Evolutionary conservation across 2,329 filamentous ascomycete genomes (phyloP), one percentile per base, ranked within the genome.

Genomic region (Cordyceps cicadae): DNA sequence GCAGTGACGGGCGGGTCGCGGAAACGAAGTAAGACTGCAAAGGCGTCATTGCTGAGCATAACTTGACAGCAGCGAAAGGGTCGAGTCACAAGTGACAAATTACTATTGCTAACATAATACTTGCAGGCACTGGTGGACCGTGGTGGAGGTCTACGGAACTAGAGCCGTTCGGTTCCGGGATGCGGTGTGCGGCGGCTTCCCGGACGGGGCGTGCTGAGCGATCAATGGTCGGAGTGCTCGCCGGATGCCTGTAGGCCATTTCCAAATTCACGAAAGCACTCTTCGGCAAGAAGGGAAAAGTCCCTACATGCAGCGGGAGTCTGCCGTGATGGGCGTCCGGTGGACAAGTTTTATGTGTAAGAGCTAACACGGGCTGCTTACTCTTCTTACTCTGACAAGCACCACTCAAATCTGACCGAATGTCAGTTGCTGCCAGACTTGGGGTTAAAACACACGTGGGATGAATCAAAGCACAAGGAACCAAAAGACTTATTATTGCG

Each of bases 161-260:
- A 52, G 39, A 59, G 34, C 48, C 39, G 39, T 53, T 29, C 52
- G 46, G 52, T 46, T 61, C 59, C 43, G 45, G 39, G 17, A 45
- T 56, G 34, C 59, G 59, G 59, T 51, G 59, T 37, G 17, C 59
- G 53, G 52, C 59, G 59, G 26, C 52, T 43, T 61, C 52, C 59
- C 29, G n/a, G 26, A 15, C 29, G 15, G 17, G 57, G 57, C 57
- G 49, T 53, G 49, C 48, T 53, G n/a, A n/a, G 34, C 39, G 26
- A 21, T 49, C 49, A 59, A 59, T 53, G 19, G 15, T 5, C 24
- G 46, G 21, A 14, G 29, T 14, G 49, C 39, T 34, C 14, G 5
- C 14, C 37, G 29, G 19, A 29, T 3, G 49, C 49, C 3, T n/a
- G 26, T 7, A 59, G 29, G 39, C 29, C 39, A 12, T 7, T 46